These are phyloP conservation scores for Mediolabrus comicus DNA, from an alignment of 108 stramenopile species.

Conservation along the genomic window DNA sequence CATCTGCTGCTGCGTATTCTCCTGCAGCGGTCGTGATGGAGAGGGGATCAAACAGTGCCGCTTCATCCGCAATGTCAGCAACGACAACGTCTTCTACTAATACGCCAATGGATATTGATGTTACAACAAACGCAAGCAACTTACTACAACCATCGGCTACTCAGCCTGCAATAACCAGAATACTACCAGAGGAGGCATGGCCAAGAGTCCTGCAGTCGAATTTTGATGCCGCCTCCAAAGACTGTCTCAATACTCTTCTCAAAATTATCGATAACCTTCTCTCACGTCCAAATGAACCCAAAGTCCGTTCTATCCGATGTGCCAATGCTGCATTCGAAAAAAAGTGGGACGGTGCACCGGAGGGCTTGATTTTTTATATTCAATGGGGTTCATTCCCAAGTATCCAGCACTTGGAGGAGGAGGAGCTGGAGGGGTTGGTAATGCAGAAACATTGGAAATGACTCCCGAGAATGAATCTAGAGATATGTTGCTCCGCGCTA, in stretches of 20 bases:
- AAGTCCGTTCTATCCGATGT: slow-evolving; percentile 70
- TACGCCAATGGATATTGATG: slow-evolving; percentile 21
- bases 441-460: slow-evolving; percentile 39
- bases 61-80: neutral
- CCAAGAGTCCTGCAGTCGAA: slow-evolving; percentile 44
- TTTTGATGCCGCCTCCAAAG: slow-evolving; percentile 63
- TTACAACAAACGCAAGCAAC: neutral
- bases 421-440: neutral
- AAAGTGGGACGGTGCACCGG: slow-evolving; percentile 59
- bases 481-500: slow-evolving; percentile 34
- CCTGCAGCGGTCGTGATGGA: slow-evolving; percentile 17
- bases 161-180: neutral
- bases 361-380: slow-evolving; percentile 61
- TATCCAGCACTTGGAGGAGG: slow-evolving; percentile 22
- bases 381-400: slow-evolving; percentile 59
- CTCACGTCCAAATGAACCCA: slow-evolving; percentile 55
- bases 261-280: slow-evolving; percentile 79
- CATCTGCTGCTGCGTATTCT: neutral
- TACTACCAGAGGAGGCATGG: slow-evolving; percentile 42
- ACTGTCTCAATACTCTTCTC: slow-evolving; percentile 61
- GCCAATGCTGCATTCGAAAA: slow-evolving; percentile 54
- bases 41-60: neutral
- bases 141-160: neutral
- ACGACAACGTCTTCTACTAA: neutral
- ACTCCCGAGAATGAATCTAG: slow-evolving; percentile 40